phyloP scores from a whole-genome alignment of 2,329 filamentous ascomycete genomes.

The Nigrospora sphaerica region DNA sequence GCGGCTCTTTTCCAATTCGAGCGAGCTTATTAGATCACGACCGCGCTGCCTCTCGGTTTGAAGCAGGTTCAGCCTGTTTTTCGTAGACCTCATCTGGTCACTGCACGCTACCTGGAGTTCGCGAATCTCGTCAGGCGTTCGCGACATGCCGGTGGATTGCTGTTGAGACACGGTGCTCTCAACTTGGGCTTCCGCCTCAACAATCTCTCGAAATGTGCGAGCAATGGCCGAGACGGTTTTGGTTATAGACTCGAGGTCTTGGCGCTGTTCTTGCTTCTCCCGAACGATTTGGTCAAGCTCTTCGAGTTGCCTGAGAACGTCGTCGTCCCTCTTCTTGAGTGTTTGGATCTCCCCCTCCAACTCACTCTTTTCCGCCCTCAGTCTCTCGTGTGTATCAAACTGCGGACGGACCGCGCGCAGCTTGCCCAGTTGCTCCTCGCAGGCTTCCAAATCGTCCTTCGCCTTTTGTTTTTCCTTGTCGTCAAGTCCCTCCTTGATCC shows the following conservation, averaged over 20 bases:
- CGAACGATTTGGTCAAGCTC: slow-evolving; percentile 60
- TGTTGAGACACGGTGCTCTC: slow-evolving; percentile 70
- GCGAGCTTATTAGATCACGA: slow-evolving; percentile 56
- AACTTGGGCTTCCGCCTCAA: slow-evolving; percentile 65
- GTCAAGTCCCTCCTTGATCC: slow-evolving; percentile 57
- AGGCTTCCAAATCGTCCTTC: slow-evolving; percentile 51
- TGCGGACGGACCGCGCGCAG: slow-evolving; percentile 57
- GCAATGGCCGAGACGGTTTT: slow-evolving; percentile 72
- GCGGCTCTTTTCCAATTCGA: slow-evolving; percentile 75
- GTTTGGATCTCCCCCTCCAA: slow-evolving; percentile 57
- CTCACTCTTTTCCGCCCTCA: slow-evolving; percentile 64
- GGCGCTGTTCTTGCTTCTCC: slow-evolving; percentile 56
- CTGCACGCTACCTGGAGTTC: slow-evolving; percentile 61
- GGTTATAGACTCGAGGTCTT: slow-evolving; percentile 67
- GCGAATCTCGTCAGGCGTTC: slow-evolving; percentile 78
- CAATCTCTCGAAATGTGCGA: slow-evolving; percentile 65
- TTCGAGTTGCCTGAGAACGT: slow-evolving; percentile 55
- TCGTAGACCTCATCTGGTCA: slow-evolving; percentile 60
- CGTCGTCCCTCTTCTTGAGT: slow-evolving; percentile 54
- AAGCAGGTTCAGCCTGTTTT: slow-evolving; percentile 58
- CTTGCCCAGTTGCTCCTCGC: slow-evolving; percentile 43
- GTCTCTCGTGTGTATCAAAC: slow-evolving; percentile 67
- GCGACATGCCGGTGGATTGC: slow-evolving; percentile 54
- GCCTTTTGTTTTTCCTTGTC: slow-evolving; percentile 56
- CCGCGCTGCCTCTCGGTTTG: slow-evolving; percentile 64